Evolutionary conservation across 2,329 filamentous ascomycete species (phyloP), one percentile per base, ranked within the genome.

Genomic region (Tolypocladium cylindrosporum): DNA sequence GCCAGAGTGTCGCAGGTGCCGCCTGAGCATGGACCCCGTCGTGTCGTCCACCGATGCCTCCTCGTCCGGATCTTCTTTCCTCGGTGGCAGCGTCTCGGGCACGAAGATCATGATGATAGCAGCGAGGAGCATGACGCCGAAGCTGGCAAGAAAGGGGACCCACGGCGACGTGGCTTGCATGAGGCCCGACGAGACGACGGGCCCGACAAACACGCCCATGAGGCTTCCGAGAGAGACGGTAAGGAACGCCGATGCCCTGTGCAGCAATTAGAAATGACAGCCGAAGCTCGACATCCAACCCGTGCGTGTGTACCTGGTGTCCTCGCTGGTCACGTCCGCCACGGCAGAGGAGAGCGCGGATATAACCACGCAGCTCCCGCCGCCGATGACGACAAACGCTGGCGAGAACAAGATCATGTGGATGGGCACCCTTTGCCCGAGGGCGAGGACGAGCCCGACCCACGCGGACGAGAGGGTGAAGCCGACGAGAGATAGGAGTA

Each of bases 291-390:
- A 40, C 57, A 31, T 42, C 41, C 55, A 48, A 31, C 14, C 24
- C 24, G 24, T 48, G 37, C 3, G 14, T 31, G 7, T 2, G 45
- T 48, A 48, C 45, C 59, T 52, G n/a, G 37, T 52, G 27, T 54
- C 31, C 9, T 61, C 53, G 41, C 48, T 51, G 36, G 55, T 55
- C 19, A 61, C 58, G 55, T 64, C 63, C 34, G 61, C 57, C 19
- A 63, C 62, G 42, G 63, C 63, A n/a, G 63, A 64, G 45, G 61
- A 64, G 39, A 64, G 53, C 54, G 61, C 61, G 11, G 61, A 63
- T 2, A 58, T 55, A 27, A 62, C 50, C 45, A 65, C 62, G 39
- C 59, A 57, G 48, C 60, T 55, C 19, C 63, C 62, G 42, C 63
- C 63, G 19, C 63, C 61, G 16, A 64, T 53, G 39, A 64, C 56